These are phyloP conservation scores for Clarireedia hainanense DNA, from an alignment of 2,329 filamentous ascomycete species.

Conservation along the genomic window DNA sequence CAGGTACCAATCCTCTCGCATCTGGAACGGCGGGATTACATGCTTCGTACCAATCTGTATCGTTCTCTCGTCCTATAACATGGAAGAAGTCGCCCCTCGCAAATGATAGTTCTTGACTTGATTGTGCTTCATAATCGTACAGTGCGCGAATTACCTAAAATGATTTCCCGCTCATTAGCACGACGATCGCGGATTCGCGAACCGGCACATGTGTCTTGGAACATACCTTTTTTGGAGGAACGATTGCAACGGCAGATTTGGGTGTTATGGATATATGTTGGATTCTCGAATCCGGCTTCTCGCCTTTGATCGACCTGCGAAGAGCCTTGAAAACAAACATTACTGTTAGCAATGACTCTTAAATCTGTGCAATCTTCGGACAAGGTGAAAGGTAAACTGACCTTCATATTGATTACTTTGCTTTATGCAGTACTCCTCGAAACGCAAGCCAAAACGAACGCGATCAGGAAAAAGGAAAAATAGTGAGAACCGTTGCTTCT, in stretches of 20 bases:
- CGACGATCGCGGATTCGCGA: not conserved
- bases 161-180: not conserved
- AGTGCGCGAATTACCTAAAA: constrained; percentile 89
- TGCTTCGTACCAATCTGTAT: constrained; percentile 94
- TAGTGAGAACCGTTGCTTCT: not conserved
- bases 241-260: constrained; percentile 62
- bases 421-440: constrained; percentile 13
- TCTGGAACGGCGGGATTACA: constrained; percentile 87
- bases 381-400: constrained; percentile 8
- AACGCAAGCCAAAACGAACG: constrained; percentile 11
- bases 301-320: constrained; percentile 62
- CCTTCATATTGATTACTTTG: constrained; percentile 25
- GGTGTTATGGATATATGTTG: constrained; percentile 60
- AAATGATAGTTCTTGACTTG: constrained; percentile 76
- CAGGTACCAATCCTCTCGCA: constrained; percentile 85
- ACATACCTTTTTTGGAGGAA: constrained; percentile 64
- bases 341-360: constrained; percentile 17
- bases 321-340: constrained; percentile 40
- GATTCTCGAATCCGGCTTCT: constrained; percentile 50
- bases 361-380: not conserved
- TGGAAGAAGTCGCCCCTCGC: constrained; percentile 96
- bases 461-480: constrained; percentile 10
- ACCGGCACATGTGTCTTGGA: constrained; percentile 4
- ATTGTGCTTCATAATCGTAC: constrained; percentile 80
- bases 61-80: constrained; percentile 92